These are phyloP conservation scores for Chionographis japonica DNA, from an alignment of 106 monocot species.

Conservation along the genomic window DNA sequence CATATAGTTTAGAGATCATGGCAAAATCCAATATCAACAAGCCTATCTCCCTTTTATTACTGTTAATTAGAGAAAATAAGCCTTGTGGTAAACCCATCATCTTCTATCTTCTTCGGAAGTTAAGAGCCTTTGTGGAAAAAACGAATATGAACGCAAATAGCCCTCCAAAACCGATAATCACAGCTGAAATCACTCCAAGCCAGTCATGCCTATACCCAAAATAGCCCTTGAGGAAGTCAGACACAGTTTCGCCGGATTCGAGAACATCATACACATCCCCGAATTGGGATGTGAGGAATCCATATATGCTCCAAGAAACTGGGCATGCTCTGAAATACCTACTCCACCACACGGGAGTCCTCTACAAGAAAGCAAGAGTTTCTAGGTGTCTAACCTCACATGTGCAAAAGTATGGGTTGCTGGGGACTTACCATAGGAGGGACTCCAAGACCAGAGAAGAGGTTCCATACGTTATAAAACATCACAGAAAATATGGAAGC, in stretches of 20 bases:
- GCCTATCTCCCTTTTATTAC: too few relatives aligned
- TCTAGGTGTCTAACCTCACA: not conserved
- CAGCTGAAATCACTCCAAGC: constrained; percentile 14
- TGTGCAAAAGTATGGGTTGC: not conserved
- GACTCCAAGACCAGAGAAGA: constrained; percentile 11
- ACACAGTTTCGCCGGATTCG: constrained; percentile 1
- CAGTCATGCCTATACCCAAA: constrained; percentile 30
- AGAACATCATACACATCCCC: constrained; percentile 14
- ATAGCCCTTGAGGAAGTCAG: constrained; percentile 4
- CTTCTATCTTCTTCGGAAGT: constrained; percentile 24
- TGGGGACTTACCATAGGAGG: constrained; percentile 6
- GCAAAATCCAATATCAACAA: too few relatives aligned
- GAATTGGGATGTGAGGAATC: constrained; percentile 29
- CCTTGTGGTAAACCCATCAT: not conserved
- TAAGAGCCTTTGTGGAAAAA: constrained; percentile 15
- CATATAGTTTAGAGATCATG: too few relatives aligned
- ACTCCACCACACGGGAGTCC: constrained; percentile 32
- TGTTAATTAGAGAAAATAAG: too few relatives aligned
- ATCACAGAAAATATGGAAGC: constrained; percentile 11
- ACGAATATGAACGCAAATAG: constrained; percentile 18
- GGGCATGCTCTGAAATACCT: constrained; percentile 36
- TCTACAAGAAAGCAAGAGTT: constrained; percentile 15
- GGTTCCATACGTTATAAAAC: constrained; percentile 16
- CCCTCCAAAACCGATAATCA: constrained; percentile 5
- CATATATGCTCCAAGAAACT: constrained; percentile 32